Evolutionary conservation across 352 stramenopile genomes (phyloP).

Genomic region (Phytophthora vignae): DNA sequence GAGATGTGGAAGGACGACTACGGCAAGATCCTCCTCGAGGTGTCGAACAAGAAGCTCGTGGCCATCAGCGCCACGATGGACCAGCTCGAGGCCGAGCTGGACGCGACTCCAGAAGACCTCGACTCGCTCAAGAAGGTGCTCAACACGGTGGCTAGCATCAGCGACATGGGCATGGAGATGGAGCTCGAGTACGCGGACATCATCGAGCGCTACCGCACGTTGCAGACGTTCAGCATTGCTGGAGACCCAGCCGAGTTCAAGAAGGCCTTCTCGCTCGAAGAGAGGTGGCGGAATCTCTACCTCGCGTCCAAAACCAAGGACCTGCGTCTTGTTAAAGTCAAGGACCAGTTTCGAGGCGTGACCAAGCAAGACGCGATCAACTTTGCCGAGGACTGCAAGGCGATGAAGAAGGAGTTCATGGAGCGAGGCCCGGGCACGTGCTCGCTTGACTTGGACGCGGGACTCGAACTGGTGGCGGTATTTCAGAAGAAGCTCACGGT

Average conservation of each 20-base stretch:
- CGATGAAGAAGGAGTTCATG: conserved; percentile 90
- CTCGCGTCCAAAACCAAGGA: conserved; percentile 93
- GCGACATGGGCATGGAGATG: conserved; percentile 93
- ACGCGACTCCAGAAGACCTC: conserved; percentile 84
- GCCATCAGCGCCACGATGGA: conserved; percentile 79
- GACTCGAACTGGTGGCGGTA: conserved; percentile 86
- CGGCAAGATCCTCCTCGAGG: conserved; percentile 90
- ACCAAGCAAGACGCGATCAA: conserved; percentile 92
- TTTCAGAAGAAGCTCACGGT: conserved; percentile 85
- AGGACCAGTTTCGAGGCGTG: conserved; percentile 94
- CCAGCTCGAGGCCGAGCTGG: conserved; percentile 82
- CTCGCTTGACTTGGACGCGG: conserved; percentile 88
- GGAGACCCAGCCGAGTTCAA: conserved; percentile 72
- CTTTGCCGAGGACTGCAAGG: conserved; percentile 89
- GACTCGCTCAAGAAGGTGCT: conserved; percentile 96
- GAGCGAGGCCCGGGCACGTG: conserved; percentile 86
- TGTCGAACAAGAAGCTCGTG: conserved; percentile 88
- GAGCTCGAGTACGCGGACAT: conserved; percentile 95
- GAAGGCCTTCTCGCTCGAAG: conserved; percentile 82
- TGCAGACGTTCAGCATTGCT: conserved; percentile 86
- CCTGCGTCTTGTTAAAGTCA: conserved; percentile 93
- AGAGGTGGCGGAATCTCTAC: conserved; percentile 86
- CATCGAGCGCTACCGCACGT: conserved; percentile 92
- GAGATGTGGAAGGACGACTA: conserved; percentile 96
- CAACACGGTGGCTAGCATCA: conserved; percentile 91